Evolutionary conservation across 1,284 basidiomycete genomes (phyloP).

Genomic region (Tremellales sp.): DNA sequence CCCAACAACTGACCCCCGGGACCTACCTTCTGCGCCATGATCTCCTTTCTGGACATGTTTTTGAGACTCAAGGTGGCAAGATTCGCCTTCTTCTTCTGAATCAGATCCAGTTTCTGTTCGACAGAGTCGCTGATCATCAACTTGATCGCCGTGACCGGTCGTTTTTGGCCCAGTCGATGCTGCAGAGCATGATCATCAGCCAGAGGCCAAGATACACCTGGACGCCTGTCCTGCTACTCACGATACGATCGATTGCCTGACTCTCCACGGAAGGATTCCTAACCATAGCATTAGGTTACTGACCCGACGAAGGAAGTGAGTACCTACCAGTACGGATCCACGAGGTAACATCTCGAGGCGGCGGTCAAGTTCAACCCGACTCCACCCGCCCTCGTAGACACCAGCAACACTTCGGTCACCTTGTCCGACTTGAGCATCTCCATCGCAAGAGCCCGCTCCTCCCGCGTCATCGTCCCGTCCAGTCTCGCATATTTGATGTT

Average conservation of each 20-base stretch:
- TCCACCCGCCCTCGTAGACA: conserved; percentile 93
- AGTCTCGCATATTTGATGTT: conserved; percentile 82
- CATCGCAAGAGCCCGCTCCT: conserved; percentile 85
- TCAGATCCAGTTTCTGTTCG: conserved; percentile 79
- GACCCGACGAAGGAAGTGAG: background rate
- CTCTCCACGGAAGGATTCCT: conserved; percentile 97
- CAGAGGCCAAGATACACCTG: background rate
- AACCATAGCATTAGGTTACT: conserved; percentile 7
- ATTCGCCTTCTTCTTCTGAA: conserved; percentile 91
- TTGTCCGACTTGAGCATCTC: conserved; percentile 81
- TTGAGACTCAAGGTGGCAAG: conserved; percentile 84
- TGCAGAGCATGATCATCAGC: conserved; percentile 35
- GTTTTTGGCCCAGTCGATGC: conserved; percentile 91
- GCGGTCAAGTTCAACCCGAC: conserved; percentile 91
- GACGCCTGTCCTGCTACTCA: conserved; percentile 52
- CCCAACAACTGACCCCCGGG: conserved; percentile 23
- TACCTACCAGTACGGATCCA: conserved; percentile 88
- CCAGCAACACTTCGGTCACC: conserved; percentile 82
- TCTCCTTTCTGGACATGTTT: conserved; percentile 73
- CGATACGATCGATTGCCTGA: conserved; percentile 90
- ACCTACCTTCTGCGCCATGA: conserved; percentile 69
- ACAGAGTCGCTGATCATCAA: conserved; percentile 91
- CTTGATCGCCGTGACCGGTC: conserved; percentile 84
- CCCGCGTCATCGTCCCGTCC: conserved; percentile 95
- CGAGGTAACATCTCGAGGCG: conserved; percentile 86